Conservation (phyloP, 2,329 filamentous ascomycete genomes). For the Penicillium sp. region DNA sequence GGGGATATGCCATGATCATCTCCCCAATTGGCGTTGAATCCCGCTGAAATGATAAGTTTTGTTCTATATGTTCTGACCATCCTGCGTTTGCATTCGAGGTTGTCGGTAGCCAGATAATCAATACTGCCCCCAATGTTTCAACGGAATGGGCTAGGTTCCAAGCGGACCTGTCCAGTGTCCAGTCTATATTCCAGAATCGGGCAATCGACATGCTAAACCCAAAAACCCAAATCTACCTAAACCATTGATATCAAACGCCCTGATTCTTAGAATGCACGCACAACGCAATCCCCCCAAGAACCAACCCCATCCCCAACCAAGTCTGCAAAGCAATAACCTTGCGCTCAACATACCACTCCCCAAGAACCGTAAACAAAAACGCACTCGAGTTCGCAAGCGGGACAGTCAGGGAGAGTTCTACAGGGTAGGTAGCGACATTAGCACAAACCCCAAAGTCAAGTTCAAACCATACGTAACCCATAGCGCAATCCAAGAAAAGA, state of each 20-base stretch:
- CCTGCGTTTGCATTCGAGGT: too few relatives aligned
- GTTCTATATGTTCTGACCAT: neutral
- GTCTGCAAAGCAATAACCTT: slow-evolving; percentile 88
- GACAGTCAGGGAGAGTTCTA: slow-evolving; percentile 90
- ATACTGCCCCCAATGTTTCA: too few relatives aligned
- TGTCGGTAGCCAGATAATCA: too few relatives aligned
- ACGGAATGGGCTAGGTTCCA: too few relatives aligned
- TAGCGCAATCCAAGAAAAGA: neutral
- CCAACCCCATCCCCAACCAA: slow-evolving; percentile 74
- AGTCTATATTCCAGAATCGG: neutral
- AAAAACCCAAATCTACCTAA: neutral
- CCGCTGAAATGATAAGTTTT: neutral
- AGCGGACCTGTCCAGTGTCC: neutral
- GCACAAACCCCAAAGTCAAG: too few relatives aligned
- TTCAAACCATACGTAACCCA: too few relatives aligned
- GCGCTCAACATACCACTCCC: slow-evolving; percentile 90
- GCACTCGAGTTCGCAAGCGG: slow-evolving; percentile 92
- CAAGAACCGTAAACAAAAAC: slow-evolving; percentile 91
- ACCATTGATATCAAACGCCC: slow-evolving; percentile 6
- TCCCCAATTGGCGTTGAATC: neutral
- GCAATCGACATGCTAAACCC: too few relatives aligned
- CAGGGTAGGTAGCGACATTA: slow-evolving; percentile 1
- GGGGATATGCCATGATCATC: neutral
- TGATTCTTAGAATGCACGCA: slow-evolving; percentile 64
- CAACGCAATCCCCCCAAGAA: slow-evolving; percentile 73